Evolutionary conservation across 495 filamentous ascomycete species (phyloP).

Genomic region (Hyaloscypha variabilis): DNA sequence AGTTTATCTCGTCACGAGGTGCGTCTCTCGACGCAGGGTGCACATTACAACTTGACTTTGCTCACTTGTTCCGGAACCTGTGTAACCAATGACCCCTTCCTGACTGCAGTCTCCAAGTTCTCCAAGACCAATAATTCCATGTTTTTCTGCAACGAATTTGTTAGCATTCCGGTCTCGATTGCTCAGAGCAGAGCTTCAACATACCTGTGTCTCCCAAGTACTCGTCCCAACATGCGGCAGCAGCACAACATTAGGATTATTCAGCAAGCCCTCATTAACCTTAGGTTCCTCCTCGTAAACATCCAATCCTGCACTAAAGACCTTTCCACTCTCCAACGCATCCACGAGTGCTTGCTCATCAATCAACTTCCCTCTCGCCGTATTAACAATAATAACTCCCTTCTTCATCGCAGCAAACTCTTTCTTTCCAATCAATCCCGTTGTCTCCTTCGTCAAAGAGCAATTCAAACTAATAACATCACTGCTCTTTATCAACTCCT

Average conservation of each 20-base stretch:
- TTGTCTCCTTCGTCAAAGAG: conserved; percentile 54
- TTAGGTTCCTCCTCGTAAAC: conserved; percentile 72
- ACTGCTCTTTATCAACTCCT: conserved; percentile 63
- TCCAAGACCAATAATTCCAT: conserved; percentile 77
- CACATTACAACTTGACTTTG: not conserved
- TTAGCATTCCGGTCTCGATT: conserved; percentile 32
- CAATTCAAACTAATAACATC: conserved; percentile 77
- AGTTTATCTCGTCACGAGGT: too few species aligned
- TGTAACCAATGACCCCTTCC: conserved; percentile 65
- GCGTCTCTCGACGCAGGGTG: too few species aligned
- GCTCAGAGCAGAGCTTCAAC: conserved; percentile 45
- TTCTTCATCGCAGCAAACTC: conserved; percentile 73
- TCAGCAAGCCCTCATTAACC: conserved; percentile 62
- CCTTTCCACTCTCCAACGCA: conserved; percentile 57
- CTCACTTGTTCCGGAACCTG: conserved; percentile 67
- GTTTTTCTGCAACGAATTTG: conserved; percentile 49
- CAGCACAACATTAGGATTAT: conserved; percentile 64
- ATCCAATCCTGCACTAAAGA: conserved; percentile 63
- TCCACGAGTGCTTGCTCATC: conserved; percentile 73
- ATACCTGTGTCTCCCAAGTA: conserved; percentile 60
- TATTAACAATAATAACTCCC: conserved; percentile 79
- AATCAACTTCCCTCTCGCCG: conserved; percentile 75
- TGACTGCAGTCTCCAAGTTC: conserved; percentile 67
- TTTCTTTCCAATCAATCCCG: conserved; percentile 65
- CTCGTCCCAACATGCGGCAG: conserved; percentile 75